These are phyloP conservation scores for Elongisporangium prolatum DNA, from an alignment of 352 stramenopile species.

Conservation along the genomic window DNA sequence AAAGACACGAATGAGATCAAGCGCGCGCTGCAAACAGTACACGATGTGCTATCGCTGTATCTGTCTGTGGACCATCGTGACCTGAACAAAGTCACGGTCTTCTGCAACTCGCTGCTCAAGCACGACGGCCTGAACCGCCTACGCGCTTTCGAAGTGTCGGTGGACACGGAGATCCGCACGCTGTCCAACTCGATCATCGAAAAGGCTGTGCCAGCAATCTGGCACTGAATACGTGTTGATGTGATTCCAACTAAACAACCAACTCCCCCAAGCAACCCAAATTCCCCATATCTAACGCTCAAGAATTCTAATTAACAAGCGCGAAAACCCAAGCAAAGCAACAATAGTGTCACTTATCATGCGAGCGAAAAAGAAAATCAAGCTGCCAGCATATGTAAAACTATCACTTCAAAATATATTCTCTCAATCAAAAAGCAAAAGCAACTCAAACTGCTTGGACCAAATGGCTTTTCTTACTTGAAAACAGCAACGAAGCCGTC, in stretches of 20 bases:
- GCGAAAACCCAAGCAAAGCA: neutral
- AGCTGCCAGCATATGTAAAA: slow-evolving; percentile 1
- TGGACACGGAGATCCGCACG: slow-evolving; percentile 45
- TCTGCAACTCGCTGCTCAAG: slow-evolving; percentile 77
- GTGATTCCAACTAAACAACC: slow-evolving; percentile 16
- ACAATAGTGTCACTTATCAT: neutral
- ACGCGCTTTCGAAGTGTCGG: slow-evolving; percentile 42
- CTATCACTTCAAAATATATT: neutral
- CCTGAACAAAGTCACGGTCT: slow-evolving; percentile 77
- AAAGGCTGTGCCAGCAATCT: slow-evolving; percentile 77
- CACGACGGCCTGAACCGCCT: slow-evolving; percentile 68
- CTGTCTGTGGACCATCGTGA: slow-evolving; percentile 65
- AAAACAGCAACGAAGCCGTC: slow-evolving; percentile 13
- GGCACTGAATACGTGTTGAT: slow-evolving; percentile 34
- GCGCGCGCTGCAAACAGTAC: slow-evolving; percentile 47
- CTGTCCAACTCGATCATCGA: slow-evolving; percentile 77
- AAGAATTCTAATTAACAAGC: slow-evolving; percentile 6
- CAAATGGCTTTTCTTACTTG: no score
- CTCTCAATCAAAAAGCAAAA: slow-evolving; percentile 19
- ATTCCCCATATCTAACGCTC: neutral
- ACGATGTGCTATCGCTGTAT: slow-evolving; percentile 69
- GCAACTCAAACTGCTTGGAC: slow-evolving; percentile 2
- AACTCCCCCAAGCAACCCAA: slow-evolving; percentile 1
- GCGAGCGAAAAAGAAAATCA: neutral
- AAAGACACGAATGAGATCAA: slow-evolving; percentile 33